Percentiles rank a stretch among this genome's conserved stretches.
Conservation (phyloP, 805 yeast species). For the Torulaspora microellipsoides region DNA sequence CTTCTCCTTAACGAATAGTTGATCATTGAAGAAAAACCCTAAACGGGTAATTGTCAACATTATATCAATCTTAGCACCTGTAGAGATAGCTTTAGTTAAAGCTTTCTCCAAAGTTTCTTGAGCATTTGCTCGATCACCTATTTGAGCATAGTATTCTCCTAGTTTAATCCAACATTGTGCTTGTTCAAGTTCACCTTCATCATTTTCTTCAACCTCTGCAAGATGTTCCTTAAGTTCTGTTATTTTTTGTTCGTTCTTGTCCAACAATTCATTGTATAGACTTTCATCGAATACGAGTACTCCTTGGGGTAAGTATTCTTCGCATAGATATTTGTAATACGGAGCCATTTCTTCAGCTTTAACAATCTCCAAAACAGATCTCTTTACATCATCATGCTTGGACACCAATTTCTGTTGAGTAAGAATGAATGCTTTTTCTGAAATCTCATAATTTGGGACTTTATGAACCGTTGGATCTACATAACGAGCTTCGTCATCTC, state of each 20-base stretch:
- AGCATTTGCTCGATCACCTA: constrained; percentile 78
- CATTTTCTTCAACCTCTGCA: constrained; percentile 46
- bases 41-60: constrained; percentile 75
- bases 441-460: constrained; percentile 76
- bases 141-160: constrained; percentile 82
- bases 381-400: constrained; percentile 42
- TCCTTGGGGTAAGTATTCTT: constrained; percentile 37
- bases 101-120: constrained; percentile 64
- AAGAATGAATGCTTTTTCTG: constrained; percentile 73
- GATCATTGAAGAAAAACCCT: constrained; percentile 87
- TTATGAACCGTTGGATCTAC: constrained; percentile 35
- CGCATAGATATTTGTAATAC: constrained; percentile 64
- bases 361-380: constrained; percentile 51
- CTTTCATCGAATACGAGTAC: constrained; percentile 54
- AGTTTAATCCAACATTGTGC: constrained; percentile 71
- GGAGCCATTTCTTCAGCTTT: constrained; percentile 69
- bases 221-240: constrained; percentile 43
- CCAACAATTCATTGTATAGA: constrained; percentile 47
- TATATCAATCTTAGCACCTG: constrained; percentile 88
- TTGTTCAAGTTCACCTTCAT: constrained; percentile 83
- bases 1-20: constrained; percentile 59
- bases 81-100: constrained; percentile 70
- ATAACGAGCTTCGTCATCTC: constrained; percentile 22
- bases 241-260: constrained; percentile 53
- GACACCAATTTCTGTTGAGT: constrained; percentile 37